These are phyloP conservation scores for Globisporangium nodosum DNA, from an alignment of 352 stramenopile species.

Conservation along the genomic window DNA sequence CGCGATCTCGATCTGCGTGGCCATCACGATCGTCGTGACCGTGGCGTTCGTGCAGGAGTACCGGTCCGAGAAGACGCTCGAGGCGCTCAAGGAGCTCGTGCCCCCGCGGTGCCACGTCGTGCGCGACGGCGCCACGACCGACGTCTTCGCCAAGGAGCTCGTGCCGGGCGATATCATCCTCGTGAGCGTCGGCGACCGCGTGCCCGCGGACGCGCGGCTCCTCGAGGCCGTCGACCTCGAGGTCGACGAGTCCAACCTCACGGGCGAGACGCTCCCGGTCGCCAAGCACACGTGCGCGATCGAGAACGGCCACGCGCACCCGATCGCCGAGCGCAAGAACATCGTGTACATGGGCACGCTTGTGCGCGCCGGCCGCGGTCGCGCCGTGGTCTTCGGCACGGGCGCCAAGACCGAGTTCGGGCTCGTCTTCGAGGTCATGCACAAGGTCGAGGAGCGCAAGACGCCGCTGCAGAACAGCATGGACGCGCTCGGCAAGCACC, in stretches of 20 bases:
- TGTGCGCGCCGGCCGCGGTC: constrained; percentile 88
- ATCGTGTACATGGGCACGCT: constrained; percentile 97
- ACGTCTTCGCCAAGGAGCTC: constrained; percentile 73
- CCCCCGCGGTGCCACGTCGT: constrained; percentile 66
- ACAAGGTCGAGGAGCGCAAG: constrained; percentile 90
- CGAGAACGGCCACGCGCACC: constrained; percentile 51
- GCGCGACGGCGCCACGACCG: constrained; percentile 40
- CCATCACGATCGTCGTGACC: constrained; percentile 95
- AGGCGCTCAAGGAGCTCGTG: constrained; percentile 77
- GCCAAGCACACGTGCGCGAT: constrained; percentile 60
- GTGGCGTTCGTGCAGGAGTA: constrained; percentile 94
- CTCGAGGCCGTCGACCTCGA: constrained; percentile 85
- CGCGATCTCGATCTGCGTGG: constrained; percentile 93
- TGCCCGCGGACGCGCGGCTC: constrained; percentile 90
- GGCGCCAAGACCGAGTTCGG: constrained; percentile 95
- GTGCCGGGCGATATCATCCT: constrained; percentile 84
- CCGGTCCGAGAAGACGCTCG: constrained; percentile 82
- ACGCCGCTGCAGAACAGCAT: constrained; percentile 94
- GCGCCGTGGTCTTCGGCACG: constrained; percentile 93
- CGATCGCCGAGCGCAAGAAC: constrained; percentile 82
- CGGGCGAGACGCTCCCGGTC: constrained; percentile 89
- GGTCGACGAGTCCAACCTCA: constrained; percentile 94
- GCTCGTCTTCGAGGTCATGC: constrained; percentile 92
- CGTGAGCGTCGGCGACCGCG: constrained; percentile 90
- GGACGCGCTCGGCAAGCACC: constrained; percentile 94